phyloP scores from a whole-genome alignment of 139 green algal genomes.

The Diplosphaera chodatii region DNA sequence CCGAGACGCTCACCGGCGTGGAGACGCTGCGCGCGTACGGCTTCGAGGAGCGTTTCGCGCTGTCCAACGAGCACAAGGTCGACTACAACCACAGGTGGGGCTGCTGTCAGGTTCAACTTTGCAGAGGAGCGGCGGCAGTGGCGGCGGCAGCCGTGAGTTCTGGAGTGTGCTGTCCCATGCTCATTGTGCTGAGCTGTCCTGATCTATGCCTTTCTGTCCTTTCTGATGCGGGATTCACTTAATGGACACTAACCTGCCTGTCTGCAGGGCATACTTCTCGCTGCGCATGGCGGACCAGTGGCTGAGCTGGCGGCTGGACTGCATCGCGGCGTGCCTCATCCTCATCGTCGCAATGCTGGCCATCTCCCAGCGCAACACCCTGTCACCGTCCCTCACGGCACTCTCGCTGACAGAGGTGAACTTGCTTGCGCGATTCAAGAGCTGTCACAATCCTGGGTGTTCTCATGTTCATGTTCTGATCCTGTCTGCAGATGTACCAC shows the following conservation, averaged over 20 bases:
- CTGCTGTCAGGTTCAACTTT: too few relatives aligned
- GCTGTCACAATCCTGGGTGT: too few relatives aligned
- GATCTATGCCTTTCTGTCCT: too few relatives aligned
- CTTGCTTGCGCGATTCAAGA: too few relatives aligned
- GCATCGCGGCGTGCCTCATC: constrained; percentile 60
- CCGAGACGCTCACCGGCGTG: constrained; percentile 45
- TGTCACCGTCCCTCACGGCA: constrained; percentile 51
- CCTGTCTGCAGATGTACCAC: too few relatives aligned
- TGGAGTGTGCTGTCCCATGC: too few relatives aligned
- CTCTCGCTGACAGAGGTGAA: constrained; percentile 39
- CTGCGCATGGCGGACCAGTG: constrained; percentile 68
- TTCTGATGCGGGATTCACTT: too few relatives aligned
- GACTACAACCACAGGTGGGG: constrained; percentile 47
- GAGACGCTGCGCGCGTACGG: constrained; percentile 74
- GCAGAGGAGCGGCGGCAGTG: too few relatives aligned
- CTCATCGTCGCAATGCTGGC: constrained; percentile 43
- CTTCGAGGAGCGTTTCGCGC: constrained; percentile 47
- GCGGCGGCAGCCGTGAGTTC: too few relatives aligned
- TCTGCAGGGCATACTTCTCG: constrained; percentile 61
- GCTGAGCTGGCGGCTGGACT: constrained; percentile 80
- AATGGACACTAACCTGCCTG: too few relatives aligned
- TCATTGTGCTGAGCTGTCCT: too few relatives aligned
- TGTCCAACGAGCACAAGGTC: constrained; percentile 46
- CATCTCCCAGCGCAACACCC: constrained; percentile 34
- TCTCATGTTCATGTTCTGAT: too few relatives aligned